phyloP scores from a whole-genome alignment of 108 stramenopile species.

The Skeletonema costatum region DNA sequence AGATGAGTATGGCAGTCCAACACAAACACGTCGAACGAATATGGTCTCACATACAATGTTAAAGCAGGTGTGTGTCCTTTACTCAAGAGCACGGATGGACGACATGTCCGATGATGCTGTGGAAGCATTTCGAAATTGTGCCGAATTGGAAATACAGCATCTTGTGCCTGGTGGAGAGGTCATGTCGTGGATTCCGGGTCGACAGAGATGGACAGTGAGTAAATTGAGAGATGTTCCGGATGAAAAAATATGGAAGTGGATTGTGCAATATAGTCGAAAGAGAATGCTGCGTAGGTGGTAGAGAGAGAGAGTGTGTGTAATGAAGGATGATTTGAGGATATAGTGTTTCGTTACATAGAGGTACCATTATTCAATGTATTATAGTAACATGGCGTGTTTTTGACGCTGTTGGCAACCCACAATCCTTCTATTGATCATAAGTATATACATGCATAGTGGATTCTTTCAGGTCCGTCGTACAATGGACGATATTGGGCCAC shows the following conservation, averaged over 20 bases:
- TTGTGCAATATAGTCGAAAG: constrained; percentile 10
- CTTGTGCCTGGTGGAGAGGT: constrained; percentile 1
- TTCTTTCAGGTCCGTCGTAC: not conserved
- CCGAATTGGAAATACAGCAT: constrained; percentile 9
- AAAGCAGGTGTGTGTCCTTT: constrained; percentile 1
- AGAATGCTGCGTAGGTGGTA: constrained; percentile 7
- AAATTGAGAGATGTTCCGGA: constrained; percentile 10
- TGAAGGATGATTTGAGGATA: not conserved
- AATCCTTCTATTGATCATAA: not conserved
- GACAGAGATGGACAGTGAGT: constrained; percentile 2
- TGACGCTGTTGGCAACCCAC: not conserved
- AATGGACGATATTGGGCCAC: not conserved
- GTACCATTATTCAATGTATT: not conserved
- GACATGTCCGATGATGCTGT: constrained; percentile 5
- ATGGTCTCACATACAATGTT: constrained; percentile 6
- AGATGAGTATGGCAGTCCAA: not conserved
- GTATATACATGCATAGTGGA: not conserved
- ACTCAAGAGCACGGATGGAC: not conserved
- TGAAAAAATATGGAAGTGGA: constrained; percentile 16
- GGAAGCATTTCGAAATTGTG: constrained; percentile 1
- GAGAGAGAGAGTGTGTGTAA: not conserved
- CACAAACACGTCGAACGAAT: not conserved
- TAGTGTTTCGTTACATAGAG: not conserved
- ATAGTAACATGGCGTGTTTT: not conserved
- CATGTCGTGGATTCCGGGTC: constrained; percentile 3